A percentile compares a stretch with the other conserved stretches of the same genome.
Evolutionary conservation across 2,329 filamentous ascomycete species (phyloP).

Genomic region (Thielaviopsis musarum): DNA sequence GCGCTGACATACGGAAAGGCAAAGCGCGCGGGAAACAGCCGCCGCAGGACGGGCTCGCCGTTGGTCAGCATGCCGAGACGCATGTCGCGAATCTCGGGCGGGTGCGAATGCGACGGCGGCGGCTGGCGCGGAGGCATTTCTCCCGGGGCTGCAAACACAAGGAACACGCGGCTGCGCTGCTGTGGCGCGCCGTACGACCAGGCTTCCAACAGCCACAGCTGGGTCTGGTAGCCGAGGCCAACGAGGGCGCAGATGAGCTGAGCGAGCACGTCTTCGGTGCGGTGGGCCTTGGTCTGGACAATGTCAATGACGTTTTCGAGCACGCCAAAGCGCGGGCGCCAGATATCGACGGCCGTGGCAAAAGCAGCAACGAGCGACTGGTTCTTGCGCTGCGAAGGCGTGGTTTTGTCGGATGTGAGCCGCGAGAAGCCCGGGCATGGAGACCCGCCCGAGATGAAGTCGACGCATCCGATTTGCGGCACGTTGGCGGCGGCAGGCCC

Average conservation of each 20-base stretch:
- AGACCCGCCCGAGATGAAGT: constrained; percentile 55
- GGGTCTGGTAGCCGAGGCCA: constrained; percentile 59
- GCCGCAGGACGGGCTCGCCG: constrained; percentile 39
- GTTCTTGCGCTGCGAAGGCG: constrained; percentile 43
- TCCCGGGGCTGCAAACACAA: constrained; percentile 54
- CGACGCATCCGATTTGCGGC: constrained; percentile 44
- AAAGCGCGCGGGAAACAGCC: constrained; percentile 26
- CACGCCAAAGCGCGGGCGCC: constrained; percentile 55
- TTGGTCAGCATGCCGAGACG: constrained; percentile 43
- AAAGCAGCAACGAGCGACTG: constrained; percentile 65
- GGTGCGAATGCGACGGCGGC: constrained; percentile 45
- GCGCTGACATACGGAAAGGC: constrained; percentile 44
- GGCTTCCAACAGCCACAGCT: constrained; percentile 50
- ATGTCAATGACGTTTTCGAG: constrained; percentile 64
- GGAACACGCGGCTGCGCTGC: constrained; percentile 48
- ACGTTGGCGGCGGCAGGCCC: constrained; percentile 31
- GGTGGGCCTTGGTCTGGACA: constrained; percentile 28
- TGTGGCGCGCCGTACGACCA: constrained; percentile 54
- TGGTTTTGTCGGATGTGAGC: constrained; percentile 41
- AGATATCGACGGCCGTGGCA: constrained; percentile 56
- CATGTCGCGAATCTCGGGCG: constrained; percentile 17
- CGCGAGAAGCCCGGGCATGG: constrained; percentile 63
- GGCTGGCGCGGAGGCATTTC: constrained; percentile 39
- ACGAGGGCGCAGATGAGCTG: constrained; percentile 59
- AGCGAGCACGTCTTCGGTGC: constrained; percentile 49